phyloP scores from a whole-genome alignment of 495 filamentous ascomycete species.

The Lasiosphaeria miniovina region DNA sequence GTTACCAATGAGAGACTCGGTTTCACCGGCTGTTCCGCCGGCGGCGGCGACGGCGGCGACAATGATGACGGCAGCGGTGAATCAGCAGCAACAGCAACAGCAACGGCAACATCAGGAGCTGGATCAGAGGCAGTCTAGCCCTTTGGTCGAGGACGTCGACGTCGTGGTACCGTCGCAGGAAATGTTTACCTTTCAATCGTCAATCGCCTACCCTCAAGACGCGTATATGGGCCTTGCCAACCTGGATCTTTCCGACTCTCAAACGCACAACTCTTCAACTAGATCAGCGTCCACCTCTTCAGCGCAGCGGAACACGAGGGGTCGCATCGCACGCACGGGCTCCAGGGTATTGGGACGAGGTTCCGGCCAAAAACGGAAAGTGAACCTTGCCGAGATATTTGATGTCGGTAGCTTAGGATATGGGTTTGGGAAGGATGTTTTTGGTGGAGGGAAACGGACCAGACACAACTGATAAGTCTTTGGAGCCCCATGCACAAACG shows the following conservation, averaged over 20 bases:
- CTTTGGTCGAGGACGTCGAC: no score
- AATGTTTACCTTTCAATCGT: no score
- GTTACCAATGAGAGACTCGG: conserved; percentile 46
- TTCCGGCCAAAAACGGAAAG: conserved; percentile 74
- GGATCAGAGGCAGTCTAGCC: neutral
- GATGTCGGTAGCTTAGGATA: conserved; percentile 68
- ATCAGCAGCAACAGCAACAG: conserved; percentile 13
- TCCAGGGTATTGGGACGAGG: conserved; percentile 49
- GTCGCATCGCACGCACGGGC: conserved; percentile 34
- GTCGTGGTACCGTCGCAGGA: no score
- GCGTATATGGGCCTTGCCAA: no score
- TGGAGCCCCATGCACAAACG: no score
- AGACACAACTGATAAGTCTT: conserved; percentile 52
- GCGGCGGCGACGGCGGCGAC: conserved; percentile 23
- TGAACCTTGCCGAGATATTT: conserved; percentile 76
- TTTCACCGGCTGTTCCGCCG: conserved; percentile 16
- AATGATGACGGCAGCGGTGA: conserved; percentile 25
- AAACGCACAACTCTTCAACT: conserved; percentile 27
- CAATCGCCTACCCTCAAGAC: no score
- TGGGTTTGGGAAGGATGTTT: conserved; percentile 55
- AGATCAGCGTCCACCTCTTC: conserved; percentile 45
- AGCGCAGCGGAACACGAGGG: conserved; percentile 47
- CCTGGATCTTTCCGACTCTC: conserved; percentile 6
- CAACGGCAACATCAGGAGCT: neutral
- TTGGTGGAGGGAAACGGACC: conserved; percentile 68